A percentile compares a stretch with the other conserved stretches of the same genome.
phyloP scores from a whole-genome alignment of 495 filamentous ascomycete genomes.

The Achaetomiella virescens region DNA sequence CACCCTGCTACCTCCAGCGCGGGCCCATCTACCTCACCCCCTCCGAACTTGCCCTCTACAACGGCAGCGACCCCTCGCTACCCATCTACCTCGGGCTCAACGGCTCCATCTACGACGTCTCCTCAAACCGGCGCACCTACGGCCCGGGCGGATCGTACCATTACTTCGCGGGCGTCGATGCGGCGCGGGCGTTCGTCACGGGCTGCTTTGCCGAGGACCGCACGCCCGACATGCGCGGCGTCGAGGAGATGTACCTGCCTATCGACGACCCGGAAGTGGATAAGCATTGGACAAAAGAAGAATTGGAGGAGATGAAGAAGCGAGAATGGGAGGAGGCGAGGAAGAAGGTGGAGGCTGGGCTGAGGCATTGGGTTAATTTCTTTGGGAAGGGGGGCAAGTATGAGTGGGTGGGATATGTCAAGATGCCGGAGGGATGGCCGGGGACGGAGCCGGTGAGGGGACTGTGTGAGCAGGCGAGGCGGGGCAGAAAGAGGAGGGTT shows the following conservation, averaged over 20 bases:
- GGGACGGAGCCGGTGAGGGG: slow-evolving; percentile 35
- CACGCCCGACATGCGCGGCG: slow-evolving; percentile 73
- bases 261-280: slow-evolving; percentile 57
- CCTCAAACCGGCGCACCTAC: slow-evolving; percentile 66
- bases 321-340: slow-evolving; percentile 47
- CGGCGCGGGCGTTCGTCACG: slow-evolving; percentile 89
- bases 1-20: slow-evolving; percentile 19
- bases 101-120: slow-evolving; percentile 91
- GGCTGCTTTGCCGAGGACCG: slow-evolving; percentile 86
- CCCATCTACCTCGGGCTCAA: slow-evolving; percentile 93
- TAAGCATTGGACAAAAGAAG: slow-evolving; percentile 40
- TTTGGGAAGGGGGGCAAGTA: slow-evolving; percentile 75
- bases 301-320: slow-evolving; percentile 51
- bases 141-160: slow-evolving; percentile 84
- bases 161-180: slow-evolving; percentile 83
- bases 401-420: slow-evolving; percentile 62
- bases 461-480: slow-evolving; percentile 42
- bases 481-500: slow-evolving; percentile 36
- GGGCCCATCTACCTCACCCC: slow-evolving; percentile 60
- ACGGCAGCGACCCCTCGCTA: slow-evolving; percentile 65
- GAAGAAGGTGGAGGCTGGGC: slow-evolving; percentile 48
- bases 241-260: slow-evolving; percentile 84
- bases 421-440: slow-evolving; percentile 41
- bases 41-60: slow-evolving; percentile 62
- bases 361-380: slow-evolving; percentile 66